phyloP scores from a whole-genome alignment of 1,284 basidiomycete genomes.

The Trichosporon ovoides region DNA sequence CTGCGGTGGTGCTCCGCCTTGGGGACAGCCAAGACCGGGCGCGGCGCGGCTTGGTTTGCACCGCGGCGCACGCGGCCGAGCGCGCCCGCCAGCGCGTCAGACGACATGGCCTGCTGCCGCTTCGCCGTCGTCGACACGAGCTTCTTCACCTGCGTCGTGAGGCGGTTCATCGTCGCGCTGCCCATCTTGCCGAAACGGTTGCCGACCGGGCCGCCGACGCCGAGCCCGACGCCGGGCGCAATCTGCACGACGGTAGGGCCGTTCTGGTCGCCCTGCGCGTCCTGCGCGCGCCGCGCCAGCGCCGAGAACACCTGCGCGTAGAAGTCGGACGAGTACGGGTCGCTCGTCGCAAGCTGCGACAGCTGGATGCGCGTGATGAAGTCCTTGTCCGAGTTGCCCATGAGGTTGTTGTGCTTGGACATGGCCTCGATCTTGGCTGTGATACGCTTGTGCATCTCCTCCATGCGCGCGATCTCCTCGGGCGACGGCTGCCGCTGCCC shows the following conservation, averaged over 20 bases:
- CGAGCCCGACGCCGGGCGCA: slow-evolving; percentile 66
- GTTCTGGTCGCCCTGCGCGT: slow-evolving; percentile 48
- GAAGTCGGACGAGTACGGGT: slow-evolving; percentile 96
- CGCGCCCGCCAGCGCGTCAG: slow-evolving; percentile 74
- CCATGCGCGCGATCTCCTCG: slow-evolving; percentile 36
- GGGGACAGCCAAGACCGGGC: slow-evolving; percentile 85
- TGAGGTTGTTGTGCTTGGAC: slow-evolving; percentile 94
- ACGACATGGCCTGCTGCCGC: slow-evolving; percentile 63
- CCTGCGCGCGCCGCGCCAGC: slow-evolving; percentile 68
- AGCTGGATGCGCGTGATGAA: slow-evolving; percentile 99
- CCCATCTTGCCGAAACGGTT: slow-evolving; percentile 68
- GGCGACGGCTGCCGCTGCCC: slow-evolving; percentile 25
- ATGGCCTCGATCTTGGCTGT: slow-evolving; percentile 51
- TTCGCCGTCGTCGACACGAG: slow-evolving; percentile 88
- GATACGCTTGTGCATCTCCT: slow-evolving; percentile 35
- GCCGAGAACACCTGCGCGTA: slow-evolving; percentile 95
- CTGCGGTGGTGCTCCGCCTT: slow-evolving; percentile 23
- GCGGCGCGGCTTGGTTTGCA: slow-evolving; percentile 65
- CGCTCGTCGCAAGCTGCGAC: slow-evolving; percentile 90
- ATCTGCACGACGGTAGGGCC: slow-evolving; percentile 77
- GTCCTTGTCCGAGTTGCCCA: slow-evolving; percentile 89
- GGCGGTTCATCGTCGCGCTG: slow-evolving; percentile 71
- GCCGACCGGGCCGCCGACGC: slow-evolving; percentile 60
- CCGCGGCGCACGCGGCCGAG: slow-evolving; percentile 75
- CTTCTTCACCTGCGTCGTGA: slow-evolving; percentile 95